phyloP scores from a whole-genome alignment of 2,329 filamentous ascomycete species.

The Phialocephala sp. region DNA sequence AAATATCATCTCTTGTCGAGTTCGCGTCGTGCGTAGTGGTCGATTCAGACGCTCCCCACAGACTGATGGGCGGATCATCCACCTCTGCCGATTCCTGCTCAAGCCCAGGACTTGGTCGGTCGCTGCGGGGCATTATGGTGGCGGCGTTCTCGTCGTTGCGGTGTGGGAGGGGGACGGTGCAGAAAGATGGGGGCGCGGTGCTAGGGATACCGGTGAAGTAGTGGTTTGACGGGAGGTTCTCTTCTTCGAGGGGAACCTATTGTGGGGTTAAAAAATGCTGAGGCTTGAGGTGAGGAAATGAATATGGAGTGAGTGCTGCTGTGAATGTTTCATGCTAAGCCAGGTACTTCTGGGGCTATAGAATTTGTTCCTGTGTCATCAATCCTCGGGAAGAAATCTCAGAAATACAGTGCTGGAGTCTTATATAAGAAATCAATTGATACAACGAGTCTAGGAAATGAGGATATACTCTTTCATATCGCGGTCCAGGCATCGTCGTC shows the following conservation, averaged over 20 bases:
- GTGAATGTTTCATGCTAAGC: neutral
- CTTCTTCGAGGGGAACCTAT: constrained; percentile 5
- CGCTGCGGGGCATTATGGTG: constrained; percentile 10
- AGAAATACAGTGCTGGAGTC: neutral
- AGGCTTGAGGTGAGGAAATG: neutral
- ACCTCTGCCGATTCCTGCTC: neutral
- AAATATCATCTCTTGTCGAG: neutral
- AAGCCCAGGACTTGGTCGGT: constrained; percentile 42
- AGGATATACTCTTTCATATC: constrained; percentile 10
- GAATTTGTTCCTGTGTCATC: too few relatives aligned
- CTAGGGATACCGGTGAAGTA: constrained; percentile 20
- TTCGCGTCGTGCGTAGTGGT: neutral
- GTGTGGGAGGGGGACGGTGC: constrained; percentile 17
- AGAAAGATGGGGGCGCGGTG: constrained; percentile 23
- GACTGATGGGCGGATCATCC: constrained; percentile 12
- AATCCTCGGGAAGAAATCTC: neutral
- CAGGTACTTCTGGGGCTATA: neutral
- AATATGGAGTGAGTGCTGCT: neutral
- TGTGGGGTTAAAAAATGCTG: neutral
- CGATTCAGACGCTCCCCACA: constrained; percentile 8
- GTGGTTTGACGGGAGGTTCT: neutral
- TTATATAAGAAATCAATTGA: neutral
- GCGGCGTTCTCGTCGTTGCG: constrained; percentile 20
- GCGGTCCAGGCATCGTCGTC: constrained; percentile 7
- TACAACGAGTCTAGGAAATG: neutral